These are phyloP conservation scores for Neopestalotiopsis sp. DNA, from an alignment of 2,329 filamentous ascomycete species.

Conservation along the genomic window DNA sequence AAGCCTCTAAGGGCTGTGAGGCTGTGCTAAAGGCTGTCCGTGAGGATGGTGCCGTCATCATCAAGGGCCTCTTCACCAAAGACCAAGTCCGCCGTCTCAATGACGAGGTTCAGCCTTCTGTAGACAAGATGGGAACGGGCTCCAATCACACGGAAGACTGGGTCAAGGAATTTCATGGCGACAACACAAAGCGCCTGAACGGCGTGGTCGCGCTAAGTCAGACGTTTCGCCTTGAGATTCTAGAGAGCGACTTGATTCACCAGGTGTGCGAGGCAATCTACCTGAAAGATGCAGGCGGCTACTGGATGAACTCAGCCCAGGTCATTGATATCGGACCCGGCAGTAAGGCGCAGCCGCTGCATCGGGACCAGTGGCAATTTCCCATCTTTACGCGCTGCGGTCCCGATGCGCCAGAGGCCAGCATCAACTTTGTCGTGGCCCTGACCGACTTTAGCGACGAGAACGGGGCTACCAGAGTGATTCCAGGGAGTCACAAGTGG, in stretches of 20 bases:
- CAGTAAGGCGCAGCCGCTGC: slow-evolving; percentile 31
- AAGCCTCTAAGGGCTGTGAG: slow-evolving; percentile 22
- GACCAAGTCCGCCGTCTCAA: slow-evolving; percentile 29
- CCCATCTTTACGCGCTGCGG: slow-evolving; percentile 31
- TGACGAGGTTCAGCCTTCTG: slow-evolving; percentile 28
- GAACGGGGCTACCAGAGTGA: slow-evolving; percentile 36
- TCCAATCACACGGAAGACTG: slow-evolving; percentile 26
- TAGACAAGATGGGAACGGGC: slow-evolving; percentile 25
- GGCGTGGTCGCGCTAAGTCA: slow-evolving; percentile 28
- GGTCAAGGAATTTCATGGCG: slow-evolving; percentile 31
- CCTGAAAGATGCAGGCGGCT: slow-evolving; percentile 30
- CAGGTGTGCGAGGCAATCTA: slow-evolving; percentile 30
- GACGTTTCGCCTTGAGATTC: slow-evolving; percentile 33
- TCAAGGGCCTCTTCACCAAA: slow-evolving; percentile 30
- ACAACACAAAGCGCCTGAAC: slow-evolving; percentile 32
- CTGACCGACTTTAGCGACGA: slow-evolving; percentile 32
- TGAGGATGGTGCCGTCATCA: slow-evolving; percentile 33
- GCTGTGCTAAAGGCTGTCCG: slow-evolving; percentile 22
- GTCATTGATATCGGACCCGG: slow-evolving; percentile 21
- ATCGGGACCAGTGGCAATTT: slow-evolving; percentile 35
- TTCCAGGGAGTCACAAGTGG: slow-evolving; percentile 36
- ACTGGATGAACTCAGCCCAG: slow-evolving; percentile 28
- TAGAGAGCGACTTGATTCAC: slow-evolving; percentile 36
- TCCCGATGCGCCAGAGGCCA: slow-evolving; percentile 31
- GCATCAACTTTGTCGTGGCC: slow-evolving; percentile 33